Conservation (phyloP, 1,284 basidiomycete species). For the Apiotrichum mycotoxinovorans region DNA sequence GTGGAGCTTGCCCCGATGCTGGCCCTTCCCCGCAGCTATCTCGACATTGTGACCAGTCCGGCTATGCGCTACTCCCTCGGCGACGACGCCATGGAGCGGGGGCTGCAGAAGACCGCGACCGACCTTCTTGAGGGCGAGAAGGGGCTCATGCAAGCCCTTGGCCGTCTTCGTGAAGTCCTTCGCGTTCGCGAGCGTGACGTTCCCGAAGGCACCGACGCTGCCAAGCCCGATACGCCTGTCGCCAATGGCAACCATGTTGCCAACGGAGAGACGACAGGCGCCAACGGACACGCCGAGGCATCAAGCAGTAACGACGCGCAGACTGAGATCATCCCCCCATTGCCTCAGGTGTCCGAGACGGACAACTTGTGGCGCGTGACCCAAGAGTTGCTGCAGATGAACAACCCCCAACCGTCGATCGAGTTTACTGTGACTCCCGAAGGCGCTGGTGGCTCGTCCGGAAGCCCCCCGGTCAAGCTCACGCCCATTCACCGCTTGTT, state of each 20-base stretch:
- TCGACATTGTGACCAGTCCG: constrained; percentile 46
- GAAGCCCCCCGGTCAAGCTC: constrained; percentile 14
- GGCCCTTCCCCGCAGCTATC: constrained; percentile 41
- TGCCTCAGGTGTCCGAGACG: constrained; percentile 42
- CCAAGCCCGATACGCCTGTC: background rate
- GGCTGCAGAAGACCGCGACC: constrained; percentile 45
- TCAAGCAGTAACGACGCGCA: background rate
- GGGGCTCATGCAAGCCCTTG: constrained; percentile 45
- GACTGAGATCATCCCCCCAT: constrained; percentile 23
- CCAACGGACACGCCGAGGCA: constrained; percentile 12
- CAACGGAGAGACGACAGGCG: constrained; percentile 7
- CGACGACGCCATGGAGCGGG: constrained; percentile 47
- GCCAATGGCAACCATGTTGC: constrained; percentile 4
- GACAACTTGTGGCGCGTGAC: constrained; percentile 48
- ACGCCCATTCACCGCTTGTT: constrained; percentile 48
- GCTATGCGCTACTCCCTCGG: constrained; percentile 49
- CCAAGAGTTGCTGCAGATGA: constrained; percentile 30
- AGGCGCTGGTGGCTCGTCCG: constrained; percentile 19
- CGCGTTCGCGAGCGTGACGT: constrained; percentile 38
- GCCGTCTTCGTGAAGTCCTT: constrained; percentile 41
- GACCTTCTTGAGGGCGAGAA: constrained; percentile 51
- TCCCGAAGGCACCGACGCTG: constrained; percentile 14
- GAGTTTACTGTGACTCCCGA: constrained; percentile 28
- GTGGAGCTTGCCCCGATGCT: constrained; percentile 43
- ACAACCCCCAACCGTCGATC: constrained; percentile 27